Conservation (phyloP, 495 filamentous ascomycete species). For the Tuber indicum region DNA sequence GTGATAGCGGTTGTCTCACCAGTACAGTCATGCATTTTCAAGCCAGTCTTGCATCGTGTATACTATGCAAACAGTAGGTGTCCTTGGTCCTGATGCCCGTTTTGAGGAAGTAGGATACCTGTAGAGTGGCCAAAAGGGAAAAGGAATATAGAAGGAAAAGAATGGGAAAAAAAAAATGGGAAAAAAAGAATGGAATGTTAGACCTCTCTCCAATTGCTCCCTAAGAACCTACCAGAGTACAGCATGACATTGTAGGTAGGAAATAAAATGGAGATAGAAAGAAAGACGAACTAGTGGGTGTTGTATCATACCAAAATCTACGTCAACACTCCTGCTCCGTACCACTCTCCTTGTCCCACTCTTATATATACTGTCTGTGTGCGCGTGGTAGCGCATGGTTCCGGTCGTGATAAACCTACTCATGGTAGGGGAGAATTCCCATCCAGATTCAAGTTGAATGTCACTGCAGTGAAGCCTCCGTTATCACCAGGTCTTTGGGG, state of each 20-base stretch:
- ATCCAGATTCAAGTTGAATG: too few species aligned
- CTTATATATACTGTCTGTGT: too few species aligned
- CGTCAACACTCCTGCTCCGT: too few species aligned
- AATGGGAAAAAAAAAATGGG: background rate
- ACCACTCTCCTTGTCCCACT: too few species aligned
- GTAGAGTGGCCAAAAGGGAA: background rate
- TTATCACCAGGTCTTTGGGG: too few species aligned
- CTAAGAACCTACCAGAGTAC: background rate
- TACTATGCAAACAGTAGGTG: background rate
- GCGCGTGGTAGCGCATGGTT: too few species aligned
- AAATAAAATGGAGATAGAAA: background rate
- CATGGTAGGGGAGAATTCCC: too few species aligned
- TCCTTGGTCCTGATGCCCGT: background rate
- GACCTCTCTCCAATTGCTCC: background rate
- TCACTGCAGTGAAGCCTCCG: too few species aligned
- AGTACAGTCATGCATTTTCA: background rate
- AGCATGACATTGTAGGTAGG: background rate
- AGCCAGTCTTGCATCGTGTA: background rate
- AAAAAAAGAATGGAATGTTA: background rate
- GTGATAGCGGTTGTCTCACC: background rate
- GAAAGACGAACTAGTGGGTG: too few species aligned
- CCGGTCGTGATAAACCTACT: too few species aligned
- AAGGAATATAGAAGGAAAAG: background rate
- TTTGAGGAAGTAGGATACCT: background rate
- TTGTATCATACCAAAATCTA: too few species aligned